These are phyloP conservation scores for Alternaria hordeiaustralica DNA, from an alignment of 2,329 filamentous ascomycete species.

Conservation along the genomic window DNA sequence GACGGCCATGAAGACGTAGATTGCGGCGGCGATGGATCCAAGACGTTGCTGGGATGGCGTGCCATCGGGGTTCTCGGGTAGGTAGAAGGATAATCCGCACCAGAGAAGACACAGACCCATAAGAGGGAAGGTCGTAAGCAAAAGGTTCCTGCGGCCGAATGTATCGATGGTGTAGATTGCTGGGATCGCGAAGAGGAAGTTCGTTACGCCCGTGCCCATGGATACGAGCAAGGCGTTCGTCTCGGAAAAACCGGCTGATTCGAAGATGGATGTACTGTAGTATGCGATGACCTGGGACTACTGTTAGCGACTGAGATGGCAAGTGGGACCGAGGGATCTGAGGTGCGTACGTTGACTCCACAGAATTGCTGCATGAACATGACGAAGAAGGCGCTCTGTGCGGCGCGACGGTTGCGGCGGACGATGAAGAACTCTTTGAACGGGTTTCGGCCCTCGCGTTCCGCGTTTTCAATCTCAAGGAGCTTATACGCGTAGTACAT, in stretches of 20 bases:
- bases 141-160: conserved; percentile 53
- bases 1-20: conserved; percentile 53
- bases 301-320: not conserved
- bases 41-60: conserved; percentile 26
- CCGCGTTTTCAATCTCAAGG: conserved; percentile 45
- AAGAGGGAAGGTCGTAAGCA: conserved; percentile 55
- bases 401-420: conserved; percentile 43
- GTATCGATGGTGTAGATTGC: conserved; percentile 54
- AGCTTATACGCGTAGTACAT: conserved; percentile 58
- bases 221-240: conserved; percentile 49
- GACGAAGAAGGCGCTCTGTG: conserved; percentile 41
- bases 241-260: conserved; percentile 43
- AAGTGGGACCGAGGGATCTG: not conserved
- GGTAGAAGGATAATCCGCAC: conserved; percentile 38
- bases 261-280: conserved; percentile 38
- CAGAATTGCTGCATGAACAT: conserved; percentile 49
- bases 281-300: conserved; percentile 31
- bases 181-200: conserved; percentile 55
- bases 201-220: conserved; percentile 54
- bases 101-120: conserved; percentile 52
- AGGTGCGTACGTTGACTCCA: conserved; percentile 25
- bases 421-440: conserved; percentile 45
- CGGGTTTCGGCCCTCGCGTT: conserved; percentile 40
- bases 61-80: conserved; percentile 22
- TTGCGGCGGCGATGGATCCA: conserved; percentile 43